Evolutionary conservation across 805 yeast species (phyloP), one percentile per base, ranked within the genome.

Genomic region (Candida manassasensis): DNA sequence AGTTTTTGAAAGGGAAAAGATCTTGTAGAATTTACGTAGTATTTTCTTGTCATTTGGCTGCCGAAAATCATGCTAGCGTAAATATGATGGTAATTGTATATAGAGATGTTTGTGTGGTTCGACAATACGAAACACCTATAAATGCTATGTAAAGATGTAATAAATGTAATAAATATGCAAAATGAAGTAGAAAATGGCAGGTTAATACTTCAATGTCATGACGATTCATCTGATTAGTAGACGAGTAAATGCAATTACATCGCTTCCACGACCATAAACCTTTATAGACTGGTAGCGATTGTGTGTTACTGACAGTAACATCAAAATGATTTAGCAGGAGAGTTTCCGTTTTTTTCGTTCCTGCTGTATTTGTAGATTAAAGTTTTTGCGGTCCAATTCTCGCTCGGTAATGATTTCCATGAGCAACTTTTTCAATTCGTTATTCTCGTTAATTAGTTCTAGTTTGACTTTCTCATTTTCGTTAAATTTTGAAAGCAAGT

Each of bases 371-470:
- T 29, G 32, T 6, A 10, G 21, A 7, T 29, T 29, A 14, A 29
- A 29, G 8, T 15, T 30, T 16, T 35, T 39, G 16, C 37, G 19
- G 12, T 43, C 44, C 21, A 37, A 22, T 19, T 43, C 51, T 16
- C 57, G 42, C 14, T 55, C 55, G 28, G 44, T 53, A 22, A 61
- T 53, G 17, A 57, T 44, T 28, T 59, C 62, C 19, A 47, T 47
- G 32, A 61, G 49, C 25, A 61, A 40, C 27, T 47, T 45, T 33
- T 52, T 49, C 33, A 61, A 49, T 40, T 60, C 57, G 38, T 59
- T 57, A 38, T 61, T 61, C 36, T 61, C 67, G 41, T 61, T 52
- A 36, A 61, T 61, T 38, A 61, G 45, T 38, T 55, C 57, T 29
- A 61, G 50, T 39, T 61, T 61, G 30, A 58, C 45, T 27, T 44